Evolutionary conservation across 1,284 basidiomycete genomes (phyloP).

Genomic region (Apiotrichum mycotoxinovorans): DNA sequence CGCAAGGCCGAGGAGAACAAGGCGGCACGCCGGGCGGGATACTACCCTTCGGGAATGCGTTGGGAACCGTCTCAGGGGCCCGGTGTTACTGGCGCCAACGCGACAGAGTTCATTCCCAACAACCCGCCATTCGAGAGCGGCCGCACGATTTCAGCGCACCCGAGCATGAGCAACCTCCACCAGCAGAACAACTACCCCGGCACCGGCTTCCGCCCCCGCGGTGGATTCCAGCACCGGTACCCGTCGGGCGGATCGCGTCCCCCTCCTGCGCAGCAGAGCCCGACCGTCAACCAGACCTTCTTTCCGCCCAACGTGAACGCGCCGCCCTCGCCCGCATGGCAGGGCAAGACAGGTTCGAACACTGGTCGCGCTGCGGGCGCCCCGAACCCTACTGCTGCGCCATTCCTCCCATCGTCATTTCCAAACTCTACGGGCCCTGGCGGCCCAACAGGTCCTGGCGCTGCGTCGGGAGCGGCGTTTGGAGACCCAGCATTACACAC

Average conservation of each 20-base stretch:
- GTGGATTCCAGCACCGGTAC: slow-evolving; percentile 35
- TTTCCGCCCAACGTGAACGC: slow-evolving; percentile 1
- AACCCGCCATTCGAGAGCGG: not conserved
- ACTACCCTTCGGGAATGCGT: slow-evolving; percentile 10
- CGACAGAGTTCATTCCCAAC: not conserved
- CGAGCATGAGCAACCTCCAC: slow-evolving; percentile 5
- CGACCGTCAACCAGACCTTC: slow-evolving; percentile 5
- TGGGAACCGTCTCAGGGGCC: slow-evolving; percentile 1
- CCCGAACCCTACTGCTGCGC: slow-evolving; percentile 38
- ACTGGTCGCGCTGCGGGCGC: slow-evolving; percentile 8
- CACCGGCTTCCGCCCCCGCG: slow-evolving; percentile 31
- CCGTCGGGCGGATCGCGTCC: slow-evolving; percentile 30
- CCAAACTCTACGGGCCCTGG: not conserved
- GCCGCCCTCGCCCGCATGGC: slow-evolving; percentile 10
- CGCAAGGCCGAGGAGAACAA: slow-evolving; percentile 38
- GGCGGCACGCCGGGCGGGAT: slow-evolving; percentile 19
- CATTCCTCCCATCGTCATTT: slow-evolving; percentile 35
- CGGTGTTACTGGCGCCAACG: not conserved
- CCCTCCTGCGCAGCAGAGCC: slow-evolving; percentile 3
- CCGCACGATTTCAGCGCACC: not conserved
- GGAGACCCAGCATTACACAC: slow-evolving; percentile 37
- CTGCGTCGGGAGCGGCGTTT: not conserved
- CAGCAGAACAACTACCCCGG: slow-evolving; percentile 17
- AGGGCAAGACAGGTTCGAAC: not conserved
- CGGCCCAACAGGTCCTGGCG: not conserved